These are phyloP conservation scores for Penicillium maclennaniae DNA, from an alignment of 495 filamentous ascomycete genomes.

Conservation along the genomic window DNA sequence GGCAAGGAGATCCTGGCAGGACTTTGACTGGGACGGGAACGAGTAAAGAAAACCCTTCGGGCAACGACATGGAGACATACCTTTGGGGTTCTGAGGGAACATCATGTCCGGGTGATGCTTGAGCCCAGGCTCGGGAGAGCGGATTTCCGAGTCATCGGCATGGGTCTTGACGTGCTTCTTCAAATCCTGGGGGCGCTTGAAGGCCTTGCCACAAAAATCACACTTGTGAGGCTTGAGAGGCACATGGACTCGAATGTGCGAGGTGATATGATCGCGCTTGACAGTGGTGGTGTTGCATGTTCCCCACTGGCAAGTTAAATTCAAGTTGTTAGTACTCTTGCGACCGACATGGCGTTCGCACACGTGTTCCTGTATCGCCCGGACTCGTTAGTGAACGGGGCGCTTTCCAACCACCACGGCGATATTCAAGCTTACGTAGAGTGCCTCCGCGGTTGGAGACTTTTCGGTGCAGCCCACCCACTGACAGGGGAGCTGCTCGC, in stretches of 20 bases:
- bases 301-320: slow-evolving; percentile 96
- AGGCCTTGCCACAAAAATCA: slow-evolving; percentile 96
- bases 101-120: slow-evolving; percentile 44
- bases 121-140: slow-evolving; percentile 65
- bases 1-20: background rate
- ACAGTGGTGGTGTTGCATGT: slow-evolving; percentile 93
- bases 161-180: slow-evolving; percentile 99
- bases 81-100: slow-evolving; percentile 47
- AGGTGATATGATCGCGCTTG: slow-evolving; percentile 99
- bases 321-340: slow-evolving; percentile 98
- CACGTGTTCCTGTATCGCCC: slow-evolving; percentile 74
- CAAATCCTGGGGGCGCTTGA: slow-evolving; percentile 97
- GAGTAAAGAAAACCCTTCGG: background rate
- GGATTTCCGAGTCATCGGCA: slow-evolving; percentile 90
- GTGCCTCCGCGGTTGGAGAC: slow-evolving; percentile 70
- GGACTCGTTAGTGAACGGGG: background rate
- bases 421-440: slow-evolving; percentile 69
- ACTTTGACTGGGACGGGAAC: background rate
- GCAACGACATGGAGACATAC: slow-evolving; percentile 12
- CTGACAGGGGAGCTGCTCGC: slow-evolving; percentile 71
- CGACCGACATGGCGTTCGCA: slow-evolving; percentile 98
- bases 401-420: background rate
- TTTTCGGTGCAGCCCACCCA: slow-evolving; percentile 85
- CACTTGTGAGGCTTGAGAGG: slow-evolving; percentile 98
- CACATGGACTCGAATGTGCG: slow-evolving; percentile 97